phyloP scores from a whole-genome alignment of 2,329 filamentous ascomycete species.

The Alternaria arborescens region DNA sequence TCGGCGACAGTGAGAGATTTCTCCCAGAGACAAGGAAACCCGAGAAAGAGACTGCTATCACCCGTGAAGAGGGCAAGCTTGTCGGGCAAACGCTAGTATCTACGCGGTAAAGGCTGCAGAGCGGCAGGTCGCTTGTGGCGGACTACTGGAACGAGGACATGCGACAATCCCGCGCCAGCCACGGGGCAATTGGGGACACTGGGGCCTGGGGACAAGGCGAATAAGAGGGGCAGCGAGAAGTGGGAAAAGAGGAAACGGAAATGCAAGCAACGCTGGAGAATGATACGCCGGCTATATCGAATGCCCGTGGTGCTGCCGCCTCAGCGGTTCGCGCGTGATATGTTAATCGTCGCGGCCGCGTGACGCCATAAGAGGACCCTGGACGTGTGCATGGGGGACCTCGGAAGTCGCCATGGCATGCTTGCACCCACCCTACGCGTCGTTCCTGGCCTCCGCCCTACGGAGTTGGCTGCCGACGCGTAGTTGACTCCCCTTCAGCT shows the following conservation, averaged over 20 bases:
- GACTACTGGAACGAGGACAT: slow-evolving; percentile 47
- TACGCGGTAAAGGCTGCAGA: slow-evolving; percentile 23
- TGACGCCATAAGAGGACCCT: slow-evolving; percentile 22
- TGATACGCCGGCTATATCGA: slow-evolving; percentile 16
- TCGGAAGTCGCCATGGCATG: slow-evolving; percentile 7
- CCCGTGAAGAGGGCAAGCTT: slow-evolving; percentile 20
- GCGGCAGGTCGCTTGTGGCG: slow-evolving; percentile 29
- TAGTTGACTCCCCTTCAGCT: neutral
- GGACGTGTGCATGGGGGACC: neutral
- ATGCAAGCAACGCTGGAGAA: slow-evolving; percentile 2
- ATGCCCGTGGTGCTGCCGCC: slow-evolving; percentile 11
- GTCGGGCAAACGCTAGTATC: slow-evolving; percentile 26
- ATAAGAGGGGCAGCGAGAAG: slow-evolving; percentile 9
- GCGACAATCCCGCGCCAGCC: slow-evolving; percentile 11
- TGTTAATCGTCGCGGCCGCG: slow-evolving; percentile 18
- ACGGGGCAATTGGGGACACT: neutral
- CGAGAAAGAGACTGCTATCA: slow-evolving; percentile 30
- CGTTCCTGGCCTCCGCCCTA: slow-evolving; percentile 2
- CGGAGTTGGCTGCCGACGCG: slow-evolving; percentile 9
- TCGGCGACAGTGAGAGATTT: slow-evolving; percentile 11
- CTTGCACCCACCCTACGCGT: slow-evolving; percentile 18
- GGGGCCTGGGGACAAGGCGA: slow-evolving; percentile 7
- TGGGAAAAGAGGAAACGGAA: slow-evolving; percentile 4
- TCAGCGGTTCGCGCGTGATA: slow-evolving; percentile 28
- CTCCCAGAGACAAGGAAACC: slow-evolving; percentile 13